Evolutionary conservation across 106 monocot genomes (phyloP).

Genomic region (Apostasia ramifera): DNA sequence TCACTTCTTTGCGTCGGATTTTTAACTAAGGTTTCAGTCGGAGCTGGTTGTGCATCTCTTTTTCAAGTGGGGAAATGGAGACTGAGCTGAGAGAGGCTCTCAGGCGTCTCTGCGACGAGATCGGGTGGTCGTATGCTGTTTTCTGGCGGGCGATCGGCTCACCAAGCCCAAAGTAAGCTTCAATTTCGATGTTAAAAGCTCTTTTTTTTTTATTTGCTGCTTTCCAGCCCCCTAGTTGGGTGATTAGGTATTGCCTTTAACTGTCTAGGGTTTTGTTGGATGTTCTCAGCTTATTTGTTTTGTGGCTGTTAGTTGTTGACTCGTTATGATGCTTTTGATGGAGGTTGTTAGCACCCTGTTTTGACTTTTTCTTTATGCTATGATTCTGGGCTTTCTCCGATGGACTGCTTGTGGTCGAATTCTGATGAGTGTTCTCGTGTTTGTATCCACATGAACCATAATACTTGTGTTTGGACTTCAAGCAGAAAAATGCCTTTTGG

Average conservation of each 20-base stretch:
- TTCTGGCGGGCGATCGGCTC: slow-evolving; percentile 45
- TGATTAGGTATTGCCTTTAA: neutral
- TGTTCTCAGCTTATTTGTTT: neutral
- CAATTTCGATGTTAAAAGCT: neutral
- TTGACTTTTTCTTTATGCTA: slow-evolving; percentile 1
- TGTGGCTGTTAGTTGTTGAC: neutral
- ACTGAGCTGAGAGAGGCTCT: slow-evolving; percentile 32
- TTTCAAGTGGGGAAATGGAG: slow-evolving; percentile 21
- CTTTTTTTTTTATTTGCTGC: neutral
- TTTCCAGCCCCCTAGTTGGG: neutral
- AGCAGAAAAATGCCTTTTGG: neutral
- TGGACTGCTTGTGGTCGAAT: neutral
- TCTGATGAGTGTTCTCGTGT: neutral
- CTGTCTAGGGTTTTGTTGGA: neutral
- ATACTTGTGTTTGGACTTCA: neutral
- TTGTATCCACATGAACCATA: neutral
- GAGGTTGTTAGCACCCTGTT: neutral
- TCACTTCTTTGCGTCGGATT: neutral
- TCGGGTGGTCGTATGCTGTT: slow-evolving; percentile 76
- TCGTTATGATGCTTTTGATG: slow-evolving; percentile 4
- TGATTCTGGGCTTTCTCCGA: neutral
- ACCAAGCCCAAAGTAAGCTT: slow-evolving; percentile 39
- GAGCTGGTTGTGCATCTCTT: neutral
- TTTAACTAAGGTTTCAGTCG: neutral
- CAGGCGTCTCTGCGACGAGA: slow-evolving; percentile 51